Evolutionary conservation across 106 monocot genomes (phyloP), one percentile per base, ranked within the genome.

Genomic region (Dioscorea dumetorum): DNA sequence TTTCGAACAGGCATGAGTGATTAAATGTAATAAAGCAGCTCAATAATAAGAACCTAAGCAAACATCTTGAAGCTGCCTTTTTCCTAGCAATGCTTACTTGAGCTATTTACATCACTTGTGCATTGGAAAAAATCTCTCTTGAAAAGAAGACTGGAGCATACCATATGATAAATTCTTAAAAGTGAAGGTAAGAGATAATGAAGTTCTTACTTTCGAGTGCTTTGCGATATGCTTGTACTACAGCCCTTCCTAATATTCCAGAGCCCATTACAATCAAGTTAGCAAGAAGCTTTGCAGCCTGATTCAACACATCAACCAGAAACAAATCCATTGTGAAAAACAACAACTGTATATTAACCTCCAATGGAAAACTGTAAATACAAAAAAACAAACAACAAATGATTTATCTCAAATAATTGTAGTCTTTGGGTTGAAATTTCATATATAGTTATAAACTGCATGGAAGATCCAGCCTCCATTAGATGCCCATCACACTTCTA

Each of bases 201-300:
- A 63, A 33, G 33, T 34, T 34, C 23, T 41, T 41, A 63, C 63
- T 63, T 23, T 63, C 34, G 4, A 63, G 63, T 32, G 63, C 63
- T 35, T 34, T 63, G 12, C 19, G 31, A 34, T 63, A 63, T 34
- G 63, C 63, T 63, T 63, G 63, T 15, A 18, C 13, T 35, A 63
- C 31, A 12, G 33, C 63, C 63, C 63, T 63, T 33, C 16, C 31
- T 13, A 63, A 35, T 16, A 63, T 63, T 34, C 63, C 63, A 33
- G 33, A 32, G 12, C 63, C 63, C 63, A 63, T 63, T 17, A 63
- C 10, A 17, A 63, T 63, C 33, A 63, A 63, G 33, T 63, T 32
- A 23, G 63, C 33, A 34, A 63, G 13, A 63, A 63, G 31, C 63
- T 35, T 63, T 63, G 33, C 63, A 33, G 33, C 63, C 63, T 63